Percentiles rank a stretch among this genome's conserved stretches.
These are phyloP conservation scores for Globisporangium perplexum DNA, from an alignment of 352 stramenopile species.

Conservation along the genomic window DNA sequence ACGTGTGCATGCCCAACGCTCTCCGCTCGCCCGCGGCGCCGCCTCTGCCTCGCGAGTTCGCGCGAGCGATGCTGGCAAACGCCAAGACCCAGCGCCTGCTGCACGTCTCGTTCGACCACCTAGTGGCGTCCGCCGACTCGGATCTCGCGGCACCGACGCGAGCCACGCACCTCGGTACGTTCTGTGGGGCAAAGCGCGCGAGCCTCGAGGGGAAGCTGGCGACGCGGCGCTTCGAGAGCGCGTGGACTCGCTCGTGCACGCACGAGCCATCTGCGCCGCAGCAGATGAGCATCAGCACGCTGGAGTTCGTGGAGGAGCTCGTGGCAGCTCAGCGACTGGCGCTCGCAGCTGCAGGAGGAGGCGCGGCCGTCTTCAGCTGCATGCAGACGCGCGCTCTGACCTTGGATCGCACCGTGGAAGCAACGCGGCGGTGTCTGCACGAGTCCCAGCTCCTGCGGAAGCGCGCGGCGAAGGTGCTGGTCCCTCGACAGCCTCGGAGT, in stretches of 20 bases:
- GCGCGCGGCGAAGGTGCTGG: constrained; percentile 1
- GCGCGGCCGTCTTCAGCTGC: constrained; percentile 1
- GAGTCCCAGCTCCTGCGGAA: constrained; percentile 2
- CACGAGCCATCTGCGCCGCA: background rate
- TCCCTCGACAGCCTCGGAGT: background rate
- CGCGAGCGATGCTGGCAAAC: constrained; percentile 13
- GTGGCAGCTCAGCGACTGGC: constrained; percentile 6
- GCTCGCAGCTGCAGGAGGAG: background rate
- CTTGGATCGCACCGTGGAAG: constrained; percentile 4
- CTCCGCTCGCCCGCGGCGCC: background rate
- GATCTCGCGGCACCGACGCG: background rate
- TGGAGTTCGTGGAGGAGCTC: constrained; percentile 7
- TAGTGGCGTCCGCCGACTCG: background rate
- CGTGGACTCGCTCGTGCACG: background rate
- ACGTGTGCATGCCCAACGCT: too few relatives aligned
- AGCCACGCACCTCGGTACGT: constrained; percentile 9
- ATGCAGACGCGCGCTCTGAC: background rate
- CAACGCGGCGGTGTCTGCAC: constrained; percentile 1
- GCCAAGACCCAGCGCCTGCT: constrained; percentile 17
- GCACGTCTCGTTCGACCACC: constrained; percentile 5
- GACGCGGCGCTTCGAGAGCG: constrained; percentile 12
- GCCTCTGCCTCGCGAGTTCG: background rate
- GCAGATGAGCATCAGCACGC: constrained; percentile 11
- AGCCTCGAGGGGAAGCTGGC: constrained; percentile 21
- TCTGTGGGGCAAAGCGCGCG: constrained; percentile 23